phyloP scores from a whole-genome alignment of 768 basidiomycete species.

The Amanita rubescens region DNA sequence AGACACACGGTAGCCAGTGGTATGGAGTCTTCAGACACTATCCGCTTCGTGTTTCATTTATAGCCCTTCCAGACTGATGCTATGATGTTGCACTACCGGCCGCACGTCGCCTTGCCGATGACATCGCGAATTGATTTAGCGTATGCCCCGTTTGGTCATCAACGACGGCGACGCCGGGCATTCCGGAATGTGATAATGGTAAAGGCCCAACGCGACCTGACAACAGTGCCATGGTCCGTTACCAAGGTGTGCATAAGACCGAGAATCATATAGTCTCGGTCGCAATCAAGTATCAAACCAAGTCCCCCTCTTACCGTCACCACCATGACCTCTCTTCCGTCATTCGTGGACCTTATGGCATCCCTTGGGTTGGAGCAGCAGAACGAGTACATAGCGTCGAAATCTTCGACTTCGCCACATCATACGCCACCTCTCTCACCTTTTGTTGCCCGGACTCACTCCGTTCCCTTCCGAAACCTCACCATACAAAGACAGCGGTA shows the following conservation, averaged over 20 bases:
- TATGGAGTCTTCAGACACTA: background rate
- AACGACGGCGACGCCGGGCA: slow-evolving; percentile 19
- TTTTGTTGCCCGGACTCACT: slow-evolving; percentile 34
- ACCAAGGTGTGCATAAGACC: slow-evolving; percentile 34
- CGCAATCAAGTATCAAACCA: slow-evolving; percentile 17
- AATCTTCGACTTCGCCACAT: slow-evolving; percentile 35
- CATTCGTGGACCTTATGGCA: slow-evolving; percentile 83
- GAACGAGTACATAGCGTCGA: slow-evolving; percentile 27
- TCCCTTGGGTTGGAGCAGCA: slow-evolving; percentile 68
- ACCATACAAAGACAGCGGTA: slow-evolving; percentile 33
- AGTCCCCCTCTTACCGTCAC: slow-evolving; percentile 24
- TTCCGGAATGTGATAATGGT: slow-evolving; percentile 32
- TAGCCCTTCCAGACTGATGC: background rate
- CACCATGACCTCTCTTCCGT: slow-evolving; percentile 70
- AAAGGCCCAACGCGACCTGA: slow-evolving; percentile 38
- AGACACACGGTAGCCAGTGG: no score
- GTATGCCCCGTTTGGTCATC: slow-evolving; percentile 33
- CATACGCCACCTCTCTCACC: slow-evolving; percentile 27
- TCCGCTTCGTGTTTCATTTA: background rate
- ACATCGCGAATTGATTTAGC: slow-evolving; percentile 30
- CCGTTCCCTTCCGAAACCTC: slow-evolving; percentile 36
- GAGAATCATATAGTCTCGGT: slow-evolving; percentile 32
- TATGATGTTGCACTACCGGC: background rate
- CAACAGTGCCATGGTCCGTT: slow-evolving; percentile 53
- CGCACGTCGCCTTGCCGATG: slow-evolving; percentile 55